A percentile compares a stretch with the other conserved stretches of the same genome.
Conservation (phyloP, 1,284 basidiomycete species). For the Gomphus sp. region DNA sequence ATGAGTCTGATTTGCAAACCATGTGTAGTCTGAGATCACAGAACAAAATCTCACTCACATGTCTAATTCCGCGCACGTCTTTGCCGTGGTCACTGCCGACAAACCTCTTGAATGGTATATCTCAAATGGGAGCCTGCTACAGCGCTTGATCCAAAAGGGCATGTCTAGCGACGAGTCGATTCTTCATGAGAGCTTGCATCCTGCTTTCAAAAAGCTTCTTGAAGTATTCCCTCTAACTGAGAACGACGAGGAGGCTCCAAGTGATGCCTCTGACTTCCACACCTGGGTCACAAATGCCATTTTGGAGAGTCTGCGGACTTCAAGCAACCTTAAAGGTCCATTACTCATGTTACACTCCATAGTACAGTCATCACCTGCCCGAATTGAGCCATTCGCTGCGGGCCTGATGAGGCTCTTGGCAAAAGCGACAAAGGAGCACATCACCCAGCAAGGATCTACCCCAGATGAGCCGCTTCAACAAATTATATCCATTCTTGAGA, state of each 20-base stretch:
- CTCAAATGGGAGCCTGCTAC: constrained; percentile 71
- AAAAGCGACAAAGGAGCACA: constrained; percentile 86
- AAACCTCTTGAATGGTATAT: constrained; percentile 83
- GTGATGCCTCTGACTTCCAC: constrained; percentile 69
- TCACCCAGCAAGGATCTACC: constrained; percentile 36
- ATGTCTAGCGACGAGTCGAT: constrained; percentile 66
- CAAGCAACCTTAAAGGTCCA: constrained; percentile 67
- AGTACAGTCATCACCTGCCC: constrained; percentile 76
- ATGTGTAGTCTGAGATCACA: constrained; percentile 59
- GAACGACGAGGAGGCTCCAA: constrained; percentile 63
- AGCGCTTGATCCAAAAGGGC: constrained; percentile 86
- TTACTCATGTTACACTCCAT: constrained; percentile 86
- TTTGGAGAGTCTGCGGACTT: constrained; percentile 73
- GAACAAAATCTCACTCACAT: constrained; percentile 65
- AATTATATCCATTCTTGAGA: constrained; percentile 60
- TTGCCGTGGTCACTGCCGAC: constrained; percentile 80
- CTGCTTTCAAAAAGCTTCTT: constrained; percentile 82
- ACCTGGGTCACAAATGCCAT: constrained; percentile 70
- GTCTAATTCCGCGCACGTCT: constrained; percentile 80
- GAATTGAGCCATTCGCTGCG: constrained; percentile 75
- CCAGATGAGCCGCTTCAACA: constrained; percentile 56
- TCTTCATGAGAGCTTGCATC: constrained; percentile 74
- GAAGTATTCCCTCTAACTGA: constrained; percentile 77
- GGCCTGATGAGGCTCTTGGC: constrained; percentile 80
- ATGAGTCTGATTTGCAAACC: constrained; percentile 15